Evolutionary conservation across 1,139 yeast species (phyloP).

Genomic region (Torulaspora globosa): DNA sequence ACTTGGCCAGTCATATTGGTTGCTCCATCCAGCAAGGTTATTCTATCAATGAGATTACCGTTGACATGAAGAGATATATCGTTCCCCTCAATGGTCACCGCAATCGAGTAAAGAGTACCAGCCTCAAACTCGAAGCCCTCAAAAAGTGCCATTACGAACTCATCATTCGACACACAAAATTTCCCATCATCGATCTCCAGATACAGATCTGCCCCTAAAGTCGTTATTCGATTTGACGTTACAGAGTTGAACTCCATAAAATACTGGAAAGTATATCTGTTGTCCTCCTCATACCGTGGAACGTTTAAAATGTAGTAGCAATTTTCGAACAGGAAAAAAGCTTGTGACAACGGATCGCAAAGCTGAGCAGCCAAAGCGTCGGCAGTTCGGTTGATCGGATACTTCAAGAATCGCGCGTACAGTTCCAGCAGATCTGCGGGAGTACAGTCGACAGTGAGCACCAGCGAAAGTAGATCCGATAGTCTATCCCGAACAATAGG

Average conservation of each 20-base stretch:
- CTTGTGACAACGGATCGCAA: slow-evolving; percentile 21
- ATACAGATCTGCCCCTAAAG: slow-evolving; percentile 24
- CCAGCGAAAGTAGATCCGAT: slow-evolving; percentile 15
- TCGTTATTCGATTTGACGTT: slow-evolving; percentile 29
- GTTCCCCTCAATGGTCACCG: slow-evolving; percentile 16
- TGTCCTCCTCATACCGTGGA: neutral
- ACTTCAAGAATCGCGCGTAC: slow-evolving; percentile 13
- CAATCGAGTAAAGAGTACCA: slow-evolving; percentile 20
- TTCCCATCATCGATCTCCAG: slow-evolving; percentile 31
- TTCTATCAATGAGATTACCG: slow-evolving; percentile 22
- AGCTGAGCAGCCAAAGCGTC: slow-evolving; percentile 19
- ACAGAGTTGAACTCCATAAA: slow-evolving; percentile 25
- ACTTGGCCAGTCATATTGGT: slow-evolving; percentile 9
- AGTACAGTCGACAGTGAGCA: slow-evolving; percentile 18
- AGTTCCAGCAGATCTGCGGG: slow-evolving; percentile 21
- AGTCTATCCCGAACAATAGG: slow-evolving; percentile 7
- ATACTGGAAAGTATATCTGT: slow-evolving; percentile 20
- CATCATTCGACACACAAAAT: slow-evolving; percentile 31
- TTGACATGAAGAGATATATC: slow-evolving; percentile 25
- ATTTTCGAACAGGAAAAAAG: slow-evolving; percentile 28
- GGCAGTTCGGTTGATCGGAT: slow-evolving; percentile 14
- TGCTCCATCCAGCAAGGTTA: slow-evolving; percentile 17
- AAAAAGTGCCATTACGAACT: slow-evolving; percentile 29
- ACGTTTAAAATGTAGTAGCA: slow-evolving; percentile 17
- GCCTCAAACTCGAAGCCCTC: slow-evolving; percentile 29